Percentiles rank a stretch among this genome's conserved stretches.
These are phyloP conservation scores for Saitoella complicata DNA, from an alignment of 805 yeast genomes.

Conservation along the genomic window DNA sequence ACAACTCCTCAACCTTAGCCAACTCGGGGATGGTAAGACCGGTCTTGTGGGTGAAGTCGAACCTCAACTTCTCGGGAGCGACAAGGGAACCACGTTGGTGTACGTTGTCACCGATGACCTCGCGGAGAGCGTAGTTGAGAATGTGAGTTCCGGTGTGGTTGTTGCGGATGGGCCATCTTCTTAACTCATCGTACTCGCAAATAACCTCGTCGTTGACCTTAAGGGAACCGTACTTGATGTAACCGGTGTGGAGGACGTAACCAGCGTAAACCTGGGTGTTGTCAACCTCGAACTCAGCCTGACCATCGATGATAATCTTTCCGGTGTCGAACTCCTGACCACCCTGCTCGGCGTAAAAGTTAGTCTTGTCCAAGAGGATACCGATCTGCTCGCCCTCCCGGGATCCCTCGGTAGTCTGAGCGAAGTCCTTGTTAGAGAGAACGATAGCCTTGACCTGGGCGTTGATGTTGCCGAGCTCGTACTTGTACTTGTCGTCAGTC, in stretches of 20 bases:
- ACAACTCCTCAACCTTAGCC: conserved; percentile 55
- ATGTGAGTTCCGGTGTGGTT: conserved; percentile 98
- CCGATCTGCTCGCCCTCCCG: conserved; percentile 48
- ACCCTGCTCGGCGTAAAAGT: conserved; percentile 97
- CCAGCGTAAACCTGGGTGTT: conserved; percentile 91
- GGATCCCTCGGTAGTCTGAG: conserved; percentile 26
- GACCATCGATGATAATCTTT: conserved; percentile 73
- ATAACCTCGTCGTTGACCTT: conserved; percentile 53
- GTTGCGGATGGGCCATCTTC: conserved; percentile 92
- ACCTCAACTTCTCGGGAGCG: conserved; percentile 85
- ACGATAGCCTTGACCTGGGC: conserved; percentile 59
- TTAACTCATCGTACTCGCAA: conserved; percentile 80
- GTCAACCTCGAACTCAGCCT: conserved; percentile 71
- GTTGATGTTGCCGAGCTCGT: conserved; percentile 47
- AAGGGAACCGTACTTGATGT: conserved; percentile 57
- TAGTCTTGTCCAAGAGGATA: conserved; percentile 70
- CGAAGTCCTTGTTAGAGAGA: conserved; percentile 43
- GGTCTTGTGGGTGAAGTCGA: conserved; percentile 89
- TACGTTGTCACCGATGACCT: conserved; percentile 69
- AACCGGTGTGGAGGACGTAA: conserved; percentile 89
- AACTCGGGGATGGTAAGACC: conserved; percentile 61
- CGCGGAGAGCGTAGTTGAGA: conserved; percentile 73
- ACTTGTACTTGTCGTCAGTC: conserved; percentile 74
- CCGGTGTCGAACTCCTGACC: conserved; percentile 98
- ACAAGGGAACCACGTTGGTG: conserved; percentile 97